Conservation (phyloP, 345 rosid genomes). For the Arabidopsis thaliana region DNA sequence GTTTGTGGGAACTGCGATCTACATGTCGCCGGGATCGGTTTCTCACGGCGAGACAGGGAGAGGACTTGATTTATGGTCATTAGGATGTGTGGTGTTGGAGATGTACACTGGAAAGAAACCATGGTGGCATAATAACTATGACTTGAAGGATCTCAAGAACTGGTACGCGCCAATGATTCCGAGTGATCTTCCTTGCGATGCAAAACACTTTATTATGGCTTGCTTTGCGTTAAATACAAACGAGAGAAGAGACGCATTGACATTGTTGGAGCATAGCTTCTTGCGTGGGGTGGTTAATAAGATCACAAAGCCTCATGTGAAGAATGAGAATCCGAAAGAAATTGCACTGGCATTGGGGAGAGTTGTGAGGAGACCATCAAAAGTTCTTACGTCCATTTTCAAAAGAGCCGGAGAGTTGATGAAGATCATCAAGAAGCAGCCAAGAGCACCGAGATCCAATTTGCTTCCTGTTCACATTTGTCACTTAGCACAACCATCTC, state of each 20-base stretch:
- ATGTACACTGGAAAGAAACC: conserved; percentile 53
- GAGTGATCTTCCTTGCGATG: conserved; percentile 31
- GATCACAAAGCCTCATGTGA: background rate
- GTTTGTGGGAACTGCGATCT: conserved; percentile 48
- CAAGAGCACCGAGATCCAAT: background rate
- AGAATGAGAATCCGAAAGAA: background rate
- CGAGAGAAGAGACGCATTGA: conserved; percentile 22
- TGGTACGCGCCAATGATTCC: conserved; percentile 27
- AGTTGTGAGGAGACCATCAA: background rate
- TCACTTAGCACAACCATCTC: background rate
- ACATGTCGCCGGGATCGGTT: conserved; percentile 51
- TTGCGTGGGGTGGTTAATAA: background rate
- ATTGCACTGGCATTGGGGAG: background rate
- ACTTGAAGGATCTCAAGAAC: conserved; percentile 21
- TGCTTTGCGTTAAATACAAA: conserved; percentile 16
- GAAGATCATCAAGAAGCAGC: background rate
- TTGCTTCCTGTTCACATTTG: background rate
- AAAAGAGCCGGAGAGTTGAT: conserved; percentile 11
- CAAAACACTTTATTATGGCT: conserved; percentile 26
- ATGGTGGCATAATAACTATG: conserved; percentile 46
- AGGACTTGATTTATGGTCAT: conserved; percentile 57
- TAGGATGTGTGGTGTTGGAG: conserved; percentile 60
- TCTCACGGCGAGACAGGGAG: conserved; percentile 33
- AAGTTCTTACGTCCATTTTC: background rate
- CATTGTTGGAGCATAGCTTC: conserved; percentile 23